Percentiles rank a stretch among this genome's conserved stretches.
These are phyloP conservation scores for Boletus patriciae DNA, from an alignment of 768 basidiomycete genomes.

Conservation along the genomic window DNA sequence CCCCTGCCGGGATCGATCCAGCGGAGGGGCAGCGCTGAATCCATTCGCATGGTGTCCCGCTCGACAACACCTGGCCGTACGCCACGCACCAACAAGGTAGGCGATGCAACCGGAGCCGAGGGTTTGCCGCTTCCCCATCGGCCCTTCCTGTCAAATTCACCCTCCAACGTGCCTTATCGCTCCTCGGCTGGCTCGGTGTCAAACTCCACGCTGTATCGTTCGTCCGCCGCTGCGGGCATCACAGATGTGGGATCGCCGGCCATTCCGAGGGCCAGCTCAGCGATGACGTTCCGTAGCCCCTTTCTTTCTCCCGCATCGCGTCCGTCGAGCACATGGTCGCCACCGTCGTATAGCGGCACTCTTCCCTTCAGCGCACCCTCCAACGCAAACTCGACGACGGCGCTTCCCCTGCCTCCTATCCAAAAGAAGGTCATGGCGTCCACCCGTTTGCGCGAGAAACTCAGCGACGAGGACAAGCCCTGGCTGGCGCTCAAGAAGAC, in stretches of 20 bases:
- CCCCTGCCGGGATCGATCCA: conserved; percentile 48
- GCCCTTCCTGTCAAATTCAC: conserved; percentile 41
- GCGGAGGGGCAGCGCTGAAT: conserved; percentile 45
- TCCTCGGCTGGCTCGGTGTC: conserved; percentile 26
- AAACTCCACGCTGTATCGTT: conserved; percentile 32
- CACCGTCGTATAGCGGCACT: conserved; percentile 43
- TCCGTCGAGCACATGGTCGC: conserved; percentile 62
- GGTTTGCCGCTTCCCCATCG: conserved; percentile 45
- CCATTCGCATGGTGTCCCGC: conserved; percentile 31
- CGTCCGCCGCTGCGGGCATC: conserved; percentile 23
- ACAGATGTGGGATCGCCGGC: conserved; percentile 8
- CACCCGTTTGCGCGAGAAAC: conserved; percentile 52
- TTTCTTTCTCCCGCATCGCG: conserved; percentile 71
- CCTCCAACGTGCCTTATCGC: conserved; percentile 42
- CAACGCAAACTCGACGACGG: conserved; percentile 28
- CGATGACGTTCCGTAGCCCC: conserved; percentile 56
- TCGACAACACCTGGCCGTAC: conserved; percentile 21
- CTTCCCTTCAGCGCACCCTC: conserved; percentile 29
- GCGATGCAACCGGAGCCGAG: conserved; percentile 10
- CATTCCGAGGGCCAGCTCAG: conserved; percentile 43
- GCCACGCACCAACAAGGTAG: conserved; percentile 22
- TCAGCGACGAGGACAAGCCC: conserved; percentile 48
- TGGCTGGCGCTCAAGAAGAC: conserved; percentile 42
- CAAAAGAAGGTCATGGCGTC: conserved; percentile 39
- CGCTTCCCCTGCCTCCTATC: conserved; percentile 44